Percentiles rank a stretch among this genome's conserved stretches.
These are phyloP conservation scores for Microglena sp. DNA, from an alignment of 139 green algal genomes.

Conservation along the genomic window DNA sequence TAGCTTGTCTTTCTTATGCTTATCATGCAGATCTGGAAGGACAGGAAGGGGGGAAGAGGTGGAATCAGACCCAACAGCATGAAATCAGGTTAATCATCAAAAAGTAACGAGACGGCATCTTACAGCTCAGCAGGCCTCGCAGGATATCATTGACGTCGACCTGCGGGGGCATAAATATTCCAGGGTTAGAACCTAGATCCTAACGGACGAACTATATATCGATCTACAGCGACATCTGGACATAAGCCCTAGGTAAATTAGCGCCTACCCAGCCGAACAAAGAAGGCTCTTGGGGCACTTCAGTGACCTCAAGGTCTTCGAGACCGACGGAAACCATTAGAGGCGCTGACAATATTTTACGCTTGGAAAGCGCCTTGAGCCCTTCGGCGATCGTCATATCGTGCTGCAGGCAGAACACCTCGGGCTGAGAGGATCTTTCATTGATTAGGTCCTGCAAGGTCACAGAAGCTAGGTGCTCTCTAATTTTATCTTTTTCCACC, in stretches of 20 bases:
- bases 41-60: neutral
- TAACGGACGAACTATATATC: too few species aligned
- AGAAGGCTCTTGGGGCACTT: conserved; percentile 13
- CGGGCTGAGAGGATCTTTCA: too few species aligned
- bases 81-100: neutral
- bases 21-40: conserved; percentile 31
- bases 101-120: neutral
- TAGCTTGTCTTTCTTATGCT: conserved; percentile 24
- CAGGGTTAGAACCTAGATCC: conserved; percentile 25
- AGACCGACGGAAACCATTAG: conserved; percentile 36
- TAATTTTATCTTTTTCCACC: too few species aligned
- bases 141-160: conserved; percentile 33
- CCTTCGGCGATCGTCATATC: conserved; percentile 4
- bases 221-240: too few species aligned
- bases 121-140: conserved; percentile 10
- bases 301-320: conserved; percentile 39
- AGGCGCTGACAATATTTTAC: conserved; percentile 57
- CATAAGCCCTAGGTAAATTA: too few species aligned
- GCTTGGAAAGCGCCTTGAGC: conserved; percentile 37
- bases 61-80: neutral
- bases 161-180: conserved; percentile 5
- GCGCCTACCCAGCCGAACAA: conserved; percentile 66
- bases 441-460: neutral
- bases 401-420: conserved; percentile 11
- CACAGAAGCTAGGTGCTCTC: too few species aligned